Base-by-base conservation (phyloP, 2,329 filamentous ascomycete species). In the Canariomyces notabilis region DNA sequence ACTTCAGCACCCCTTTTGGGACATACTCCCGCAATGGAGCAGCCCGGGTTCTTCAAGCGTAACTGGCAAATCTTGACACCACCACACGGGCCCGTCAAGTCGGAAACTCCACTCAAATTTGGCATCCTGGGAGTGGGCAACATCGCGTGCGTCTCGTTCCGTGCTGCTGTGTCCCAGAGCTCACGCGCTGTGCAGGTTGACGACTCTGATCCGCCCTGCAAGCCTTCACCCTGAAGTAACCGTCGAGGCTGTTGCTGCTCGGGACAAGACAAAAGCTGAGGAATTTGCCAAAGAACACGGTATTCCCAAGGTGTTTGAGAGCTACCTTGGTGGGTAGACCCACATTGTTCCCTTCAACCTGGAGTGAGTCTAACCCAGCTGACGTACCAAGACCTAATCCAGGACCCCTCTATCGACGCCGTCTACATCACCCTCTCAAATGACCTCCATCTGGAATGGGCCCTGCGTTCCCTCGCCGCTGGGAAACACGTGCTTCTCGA, bases 401-500 rank as follows among this genome's bases (percentile, higher is more conserved):
- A 67, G 46, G 67, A 74, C 48, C 55, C 65, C 2, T 59, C 63
- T 19, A 72, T 72, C 56, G 68, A 75, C 32, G 70, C 67, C 15
- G 69, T 79, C 39, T 78, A 76, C 57, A 73, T 78, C 46, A 67
- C 73, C 6, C 63, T 79, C 4, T 70, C 71, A 5, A 66, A 65
- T 42, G 61, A 64, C 4, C 56, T 70, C 7, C 68, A 71, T 53
- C 64, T 59, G 37, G 68, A 75, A 55, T 79, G 73, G 71, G 66
- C 74, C 7, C 53, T 73, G 14, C 68, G 69, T 42, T 67, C 73
- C 3, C 60, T 80, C 18, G 55, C 61, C 18, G 69, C 68, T 3
- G 72, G 72, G 4, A 79, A 79, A 52, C 75, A 79, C 53, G 75
- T 80, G 16, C 67, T 80, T 0, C 60, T 79, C 2, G 76, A 79